Conservation (phyloP, 176 grass and related monocot species). For the Raddia guianensis region DNA sequence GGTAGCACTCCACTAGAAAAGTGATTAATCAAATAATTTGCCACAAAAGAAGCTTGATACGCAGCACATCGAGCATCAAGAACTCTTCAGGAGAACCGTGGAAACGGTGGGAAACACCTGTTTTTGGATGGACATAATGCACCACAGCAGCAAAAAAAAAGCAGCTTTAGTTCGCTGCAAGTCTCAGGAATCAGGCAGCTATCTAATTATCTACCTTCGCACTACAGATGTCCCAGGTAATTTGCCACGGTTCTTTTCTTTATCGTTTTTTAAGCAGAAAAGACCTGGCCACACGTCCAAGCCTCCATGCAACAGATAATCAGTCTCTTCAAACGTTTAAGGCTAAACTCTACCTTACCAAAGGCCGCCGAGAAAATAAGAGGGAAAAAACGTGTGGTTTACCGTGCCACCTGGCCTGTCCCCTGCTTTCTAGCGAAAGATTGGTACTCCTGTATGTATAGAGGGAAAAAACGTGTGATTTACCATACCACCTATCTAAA, state of each 20-base stretch:
- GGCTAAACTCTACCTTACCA: too few species aligned
- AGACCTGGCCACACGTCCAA: constrained; percentile 17
- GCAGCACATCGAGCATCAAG: constrained; percentile 3
- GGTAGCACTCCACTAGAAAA: too few species aligned
- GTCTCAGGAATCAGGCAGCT: constrained; percentile 27
- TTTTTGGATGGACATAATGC: constrained; percentile 10
- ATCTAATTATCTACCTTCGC: constrained; percentile 15
- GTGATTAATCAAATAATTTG: too few species aligned
- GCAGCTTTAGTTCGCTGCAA: background rate
- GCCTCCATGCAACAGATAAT: background rate
- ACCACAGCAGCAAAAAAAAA: background rate
- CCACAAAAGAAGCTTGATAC: background rate
- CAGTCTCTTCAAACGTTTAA: too few species aligned
- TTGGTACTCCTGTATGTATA: too few species aligned
- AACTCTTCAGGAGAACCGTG: background rate
- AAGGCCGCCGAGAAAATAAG: too few species aligned
- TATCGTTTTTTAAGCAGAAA: background rate
- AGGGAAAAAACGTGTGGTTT: too few species aligned
- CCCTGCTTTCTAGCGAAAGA: too few species aligned
- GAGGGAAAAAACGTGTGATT: too few species aligned
- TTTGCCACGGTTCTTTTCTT: background rate
- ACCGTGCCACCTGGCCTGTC: too few species aligned
- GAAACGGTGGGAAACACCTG: constrained; percentile 12
- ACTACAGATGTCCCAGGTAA: constrained; percentile 1
- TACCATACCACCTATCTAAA: too few species aligned